Evolutionary conservation across 2,329 filamentous ascomycete species (phyloP).

Genomic region (Epichloe coenophiala): DNA sequence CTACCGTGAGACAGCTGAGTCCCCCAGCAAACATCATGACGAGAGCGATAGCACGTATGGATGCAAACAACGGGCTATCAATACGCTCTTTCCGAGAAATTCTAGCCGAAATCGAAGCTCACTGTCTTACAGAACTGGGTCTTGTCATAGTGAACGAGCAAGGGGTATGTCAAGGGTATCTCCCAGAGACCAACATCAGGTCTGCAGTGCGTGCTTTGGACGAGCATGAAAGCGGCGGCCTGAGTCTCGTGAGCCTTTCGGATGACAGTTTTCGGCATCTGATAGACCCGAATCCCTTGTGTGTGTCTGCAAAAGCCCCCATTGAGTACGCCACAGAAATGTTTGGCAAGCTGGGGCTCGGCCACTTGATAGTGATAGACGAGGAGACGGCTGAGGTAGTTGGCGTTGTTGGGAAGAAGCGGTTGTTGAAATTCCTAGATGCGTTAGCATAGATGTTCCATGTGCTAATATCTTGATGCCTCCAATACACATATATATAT

Average conservation of each 20-base stretch:
- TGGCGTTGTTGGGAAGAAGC: constrained; percentile 45
- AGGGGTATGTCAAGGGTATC: constrained; percentile 38
- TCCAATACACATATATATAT: not conserved
- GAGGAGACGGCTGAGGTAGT: constrained; percentile 35
- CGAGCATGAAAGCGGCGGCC: constrained; percentile 10
- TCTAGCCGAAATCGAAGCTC: constrained; percentile 28
- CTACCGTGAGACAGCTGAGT: constrained; percentile 31
- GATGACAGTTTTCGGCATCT: constrained; percentile 27
- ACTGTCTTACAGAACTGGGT: constrained; percentile 43
- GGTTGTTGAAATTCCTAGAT: constrained; percentile 18
- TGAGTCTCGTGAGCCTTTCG: constrained; percentile 13
- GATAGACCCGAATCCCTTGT: constrained; percentile 40
- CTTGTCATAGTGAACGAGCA: constrained; percentile 37
- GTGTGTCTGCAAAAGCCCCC: constrained; percentile 34
- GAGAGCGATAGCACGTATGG: constrained; percentile 38
- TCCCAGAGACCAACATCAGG: constrained; percentile 39
- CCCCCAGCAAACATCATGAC: constrained; percentile 42
- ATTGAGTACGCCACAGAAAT: constrained; percentile 47
- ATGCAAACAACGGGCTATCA: constrained; percentile 19
- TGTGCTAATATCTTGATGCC: not conserved
- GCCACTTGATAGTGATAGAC: constrained; percentile 38
- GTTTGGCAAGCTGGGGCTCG: constrained; percentile 42
- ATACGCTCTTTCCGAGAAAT: constrained; percentile 31
- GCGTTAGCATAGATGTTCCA: not conserved
- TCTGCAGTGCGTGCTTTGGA: constrained; percentile 28